Evolutionary conservation across 768 basidiomycete species (phyloP), one percentile per base, ranked within the genome.

Genomic region (Candolleomyces eurysporus): DNA sequence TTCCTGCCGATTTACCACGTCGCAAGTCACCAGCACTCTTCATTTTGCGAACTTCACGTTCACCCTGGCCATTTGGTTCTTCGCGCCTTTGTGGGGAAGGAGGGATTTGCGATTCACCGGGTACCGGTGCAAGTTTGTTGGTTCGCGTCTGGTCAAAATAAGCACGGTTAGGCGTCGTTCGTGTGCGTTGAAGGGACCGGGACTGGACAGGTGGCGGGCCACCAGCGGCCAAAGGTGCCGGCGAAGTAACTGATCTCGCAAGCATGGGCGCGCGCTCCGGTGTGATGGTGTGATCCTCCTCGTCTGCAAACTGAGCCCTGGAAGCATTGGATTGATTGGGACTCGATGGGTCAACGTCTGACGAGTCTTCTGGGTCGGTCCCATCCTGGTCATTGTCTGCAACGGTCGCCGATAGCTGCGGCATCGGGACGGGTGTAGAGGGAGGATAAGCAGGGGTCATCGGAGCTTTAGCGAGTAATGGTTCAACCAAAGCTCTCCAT

Each of bases 401-500:
- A 22, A 80, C 65, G 60, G 80, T 77, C 36, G 81, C 77, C 26
- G 86, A 83, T 21, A 74, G 74, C 46, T 79, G 72, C 45, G 85
- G 83, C 62, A 85, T 78, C n/a, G 54, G 36, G 46, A 81, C 79
- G 31, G 88, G 88, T 2, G 86, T 87, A 19, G 86, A 87, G 14
- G 84, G 85, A 45, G 88, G 87, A 74, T 86, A 89, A 36, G 79
- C 72, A 22, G 88, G 88, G 2, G 84, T 82, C 68, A 80, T 73
- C 26, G 87, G 84, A 22, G 77, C 71, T 69, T 86, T 86, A 57
- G 87, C 81, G 9, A 95, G 78, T 52, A 98, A 79, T 0, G 95
- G 94, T 60, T 90, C 91, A 26, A 97, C 87, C 57, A 99, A 79
- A 36, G 91, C 88, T 69, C 89, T 87, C 93, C 95, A 97, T 1